These are phyloP conservation scores for Wallacemonas sp. DNA, from an alignment of 208 protist species.

Conservation along the genomic window DNA sequence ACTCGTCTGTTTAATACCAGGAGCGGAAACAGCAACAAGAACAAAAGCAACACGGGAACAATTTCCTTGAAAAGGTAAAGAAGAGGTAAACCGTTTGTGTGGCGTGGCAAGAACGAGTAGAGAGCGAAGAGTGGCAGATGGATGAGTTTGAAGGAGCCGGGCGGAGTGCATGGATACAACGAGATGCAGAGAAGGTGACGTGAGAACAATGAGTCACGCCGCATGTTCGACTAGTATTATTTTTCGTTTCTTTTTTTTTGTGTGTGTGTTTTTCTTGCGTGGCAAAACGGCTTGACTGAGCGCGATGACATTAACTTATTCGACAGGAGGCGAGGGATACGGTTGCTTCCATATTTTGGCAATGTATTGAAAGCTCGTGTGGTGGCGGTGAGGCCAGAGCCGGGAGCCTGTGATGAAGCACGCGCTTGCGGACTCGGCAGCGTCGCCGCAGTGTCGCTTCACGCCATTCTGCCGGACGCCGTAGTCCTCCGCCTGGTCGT, in stretches of 20 bases:
- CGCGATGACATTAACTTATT: not conserved
- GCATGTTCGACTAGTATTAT: no score
- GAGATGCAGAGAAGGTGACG: no score
- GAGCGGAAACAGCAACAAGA: not conserved
- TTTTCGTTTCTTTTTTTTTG: no score
- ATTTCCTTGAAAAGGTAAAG: no score
- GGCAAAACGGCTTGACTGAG: not conserved
- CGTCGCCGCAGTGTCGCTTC: conserved; percentile 14
- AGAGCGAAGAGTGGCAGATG: no score
- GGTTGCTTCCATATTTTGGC: conserved; percentile 76
- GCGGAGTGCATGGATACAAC: no score
- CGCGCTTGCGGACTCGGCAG: not conserved
- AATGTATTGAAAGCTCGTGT: conserved; percentile 83
- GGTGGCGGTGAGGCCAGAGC: conserved; percentile 64
- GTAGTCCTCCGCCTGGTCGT: conserved; percentile 28
- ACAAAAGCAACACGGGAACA: not conserved
- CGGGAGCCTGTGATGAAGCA: conserved; percentile 34
- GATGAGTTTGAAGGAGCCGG: no score
- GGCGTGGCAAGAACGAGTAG: no score
- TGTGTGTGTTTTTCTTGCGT: no score
- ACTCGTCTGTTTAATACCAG: no score
- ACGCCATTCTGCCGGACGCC: conserved; percentile 24
- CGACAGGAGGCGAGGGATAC: not conserved
- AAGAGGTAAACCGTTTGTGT: no score
- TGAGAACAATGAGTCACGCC: no score